Evolutionary conservation across 2,329 filamentous ascomycete genomes (phyloP), one percentile per base, ranked within the genome.

Genomic region (Orbilia ellipsospora): DNA sequence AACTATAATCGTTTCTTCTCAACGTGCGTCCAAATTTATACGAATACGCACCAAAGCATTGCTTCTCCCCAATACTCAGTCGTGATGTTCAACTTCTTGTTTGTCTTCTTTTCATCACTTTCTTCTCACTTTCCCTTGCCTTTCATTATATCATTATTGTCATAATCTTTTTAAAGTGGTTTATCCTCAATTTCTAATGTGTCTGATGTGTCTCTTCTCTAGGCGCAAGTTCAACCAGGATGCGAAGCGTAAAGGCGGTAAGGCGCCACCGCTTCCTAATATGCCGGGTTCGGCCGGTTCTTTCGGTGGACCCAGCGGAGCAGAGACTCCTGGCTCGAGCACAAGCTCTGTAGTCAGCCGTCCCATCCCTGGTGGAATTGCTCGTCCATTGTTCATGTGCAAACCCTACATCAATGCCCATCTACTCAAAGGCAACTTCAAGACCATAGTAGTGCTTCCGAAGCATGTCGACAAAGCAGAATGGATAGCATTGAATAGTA

Each of bases 401-500:
- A 80, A 81, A 80, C 81, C 80, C 80, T 82, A 81, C 78, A 81
- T 81, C 80, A 80, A 79, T 20, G 77, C 78, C 13, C 78, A 79
- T 42, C 68, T 80, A 15, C 78, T 97, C 80, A 96, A 94, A 85
- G 94, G 94, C 73, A 98, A 97, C 84, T 97, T 98, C 82, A 93
- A 97, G 90, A 97, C 94, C 10, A 84, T 98, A 73, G 96, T 94
- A 80, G 93, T 93, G 59, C 91, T 94, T 81, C 94, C 94, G 20
- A 94, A 94, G 85, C 94, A 95, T 68, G 92, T 97, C 54, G 94
- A 97, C 80, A 89, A 93, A 81, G 94, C 93, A 78, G 94, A 98
- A 83, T 98, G 94, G 94, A 87, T 97, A 79, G 94, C 94, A 77
- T 93, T 97, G 83, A 94, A 97, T 86, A 90, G 94, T 96, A 86